Evolutionary conservation across 2,329 filamentous ascomycete genomes (phyloP), one percentile per base, ranked within the genome.

Genomic region (Hirsutella thompsonii): DNA sequence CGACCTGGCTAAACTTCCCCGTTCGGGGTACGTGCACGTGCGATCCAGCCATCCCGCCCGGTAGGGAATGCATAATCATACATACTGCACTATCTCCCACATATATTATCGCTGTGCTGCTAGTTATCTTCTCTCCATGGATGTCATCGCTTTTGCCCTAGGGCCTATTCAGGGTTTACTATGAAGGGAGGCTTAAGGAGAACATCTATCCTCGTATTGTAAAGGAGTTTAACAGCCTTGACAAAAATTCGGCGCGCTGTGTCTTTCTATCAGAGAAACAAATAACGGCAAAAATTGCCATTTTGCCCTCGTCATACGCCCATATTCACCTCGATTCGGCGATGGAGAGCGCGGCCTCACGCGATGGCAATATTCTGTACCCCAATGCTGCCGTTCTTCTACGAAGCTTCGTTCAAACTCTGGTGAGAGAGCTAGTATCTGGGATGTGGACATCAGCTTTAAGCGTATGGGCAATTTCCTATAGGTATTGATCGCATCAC

Each of bases 361-460:
- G 40, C 35, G 21, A 42, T 13, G 20, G 37, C 13, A 39, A 39
- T 39, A 42, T 42, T 13, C 3, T 39, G 13, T 39, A 42, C 19
- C 41, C 41, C 9, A 23, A 39, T 32, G 16, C 30, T 13, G 19
- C 37, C 33, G n/a, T 39, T 37, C 41, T 42, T 18, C 37, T 42
- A 20, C 23, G 23, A 39, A 42, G 41, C 26, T 39, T 42, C 26
- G 41, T 42, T 37, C 37, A 32, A 37, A 42, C 41, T 11, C 14
- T 36, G 14, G 23, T 42, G 18, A 29, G 41, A 20, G 41, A 42
- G 20, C 37, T 32, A 2, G 23, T 42, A 9, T 4, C 11, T 23
- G 41, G 41, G n/a, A 37, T 33, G 37, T 42, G 41, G 41, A 36
- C 37, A 30, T 42, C 33, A 13, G 23, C 8, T 14, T 30, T 42